phyloP scores from a whole-genome alignment of 192 early-diverging fungal species.

The Chytriomyces hyalinus region DNA sequence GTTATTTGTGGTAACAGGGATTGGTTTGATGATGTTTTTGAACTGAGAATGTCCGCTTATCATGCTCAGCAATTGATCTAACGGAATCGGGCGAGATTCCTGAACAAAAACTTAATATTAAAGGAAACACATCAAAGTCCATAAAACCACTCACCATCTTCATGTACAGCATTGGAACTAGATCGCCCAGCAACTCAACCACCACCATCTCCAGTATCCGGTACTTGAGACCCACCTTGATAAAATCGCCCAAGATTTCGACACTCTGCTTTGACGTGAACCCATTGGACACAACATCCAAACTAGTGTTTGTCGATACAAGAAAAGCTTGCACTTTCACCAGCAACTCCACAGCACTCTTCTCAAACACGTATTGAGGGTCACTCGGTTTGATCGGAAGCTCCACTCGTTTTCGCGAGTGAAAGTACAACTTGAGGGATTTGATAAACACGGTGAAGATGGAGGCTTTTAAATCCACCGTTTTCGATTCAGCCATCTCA shows the following conservation, averaged over 20 bases:
- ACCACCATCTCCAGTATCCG: slow-evolving; percentile 32
- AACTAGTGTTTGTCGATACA: neutral
- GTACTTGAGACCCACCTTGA: slow-evolving; percentile 37
- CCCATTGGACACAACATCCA: neutral
- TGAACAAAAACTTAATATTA: slow-evolving; percentile 18
- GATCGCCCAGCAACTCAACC: slow-evolving; percentile 9
- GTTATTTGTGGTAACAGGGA: slow-evolving; percentile 1
- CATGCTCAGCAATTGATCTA: slow-evolving; percentile 44
- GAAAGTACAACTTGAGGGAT: neutral
- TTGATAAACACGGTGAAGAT: slow-evolving; percentile 17
- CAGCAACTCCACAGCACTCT: slow-evolving; percentile 10
- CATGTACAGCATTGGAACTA: slow-evolving; percentile 21
- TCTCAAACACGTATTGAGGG: neutral
- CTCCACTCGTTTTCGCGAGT: slow-evolving; percentile 27
- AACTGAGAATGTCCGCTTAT: slow-evolving; percentile 50
- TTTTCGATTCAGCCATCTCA: neutral
- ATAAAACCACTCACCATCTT: slow-evolving; percentile 17
- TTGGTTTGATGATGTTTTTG: slow-evolving; percentile 38
- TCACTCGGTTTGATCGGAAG: neutral
- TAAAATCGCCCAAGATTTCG: slow-evolving; percentile 24
- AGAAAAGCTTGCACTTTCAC: slow-evolving; percentile 8
- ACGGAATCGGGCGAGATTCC: slow-evolving; percentile 32
- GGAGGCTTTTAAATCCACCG: neutral
- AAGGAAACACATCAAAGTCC: neutral
- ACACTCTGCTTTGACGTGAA: neutral